Percentiles rank a stretch among this genome's conserved stretches.
phyloP scores from a whole-genome alignment of 2,329 filamentous ascomycete species.

The Calonectria crousiana region DNA sequence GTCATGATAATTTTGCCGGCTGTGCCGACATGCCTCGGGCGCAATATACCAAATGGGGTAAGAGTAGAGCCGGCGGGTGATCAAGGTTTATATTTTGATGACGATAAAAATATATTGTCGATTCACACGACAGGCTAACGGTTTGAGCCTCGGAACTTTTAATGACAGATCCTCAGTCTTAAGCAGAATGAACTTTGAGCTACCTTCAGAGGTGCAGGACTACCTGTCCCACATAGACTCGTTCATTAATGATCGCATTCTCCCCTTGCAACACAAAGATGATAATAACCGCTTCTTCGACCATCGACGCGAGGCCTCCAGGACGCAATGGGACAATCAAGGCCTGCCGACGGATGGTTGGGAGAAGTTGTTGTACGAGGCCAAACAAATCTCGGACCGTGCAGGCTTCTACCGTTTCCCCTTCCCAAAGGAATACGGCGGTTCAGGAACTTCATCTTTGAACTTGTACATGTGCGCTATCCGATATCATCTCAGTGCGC shows the following conservation, averaged over 20 bases:
- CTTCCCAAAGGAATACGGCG: constrained; percentile 27
- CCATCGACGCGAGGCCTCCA: constrained; percentile 28
- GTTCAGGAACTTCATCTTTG: constrained; percentile 15
- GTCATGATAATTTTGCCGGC: background rate
- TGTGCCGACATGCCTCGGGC: background rate
- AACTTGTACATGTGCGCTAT: constrained; percentile 35
- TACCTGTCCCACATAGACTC: constrained; percentile 25
- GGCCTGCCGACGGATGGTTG: constrained; percentile 28
- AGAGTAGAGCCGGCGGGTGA: background rate
- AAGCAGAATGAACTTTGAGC: constrained; percentile 27
- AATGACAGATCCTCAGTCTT: background rate
- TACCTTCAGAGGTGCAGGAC: constrained; percentile 20
- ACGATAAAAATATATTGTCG: background rate
- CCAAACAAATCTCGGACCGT: constrained; percentile 22
- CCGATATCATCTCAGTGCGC: constrained; percentile 29
- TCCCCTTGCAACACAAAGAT: constrained; percentile 29
- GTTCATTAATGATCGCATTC: constrained; percentile 20
- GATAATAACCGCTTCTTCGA: constrained; percentile 32
- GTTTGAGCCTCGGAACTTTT: background rate
- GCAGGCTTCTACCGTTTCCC: constrained; percentile 33
- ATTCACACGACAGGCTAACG: background rate
- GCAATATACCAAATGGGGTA: background rate
- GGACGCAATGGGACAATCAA: constrained; percentile 35
- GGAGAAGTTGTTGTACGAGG: constrained; percentile 22
- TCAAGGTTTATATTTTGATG: background rate